Evolutionary conservation across 1,284 basidiomycete species (phyloP), one percentile per base, ranked within the genome.

Genomic region (Cutaneotrichosporon sp.): DNA sequence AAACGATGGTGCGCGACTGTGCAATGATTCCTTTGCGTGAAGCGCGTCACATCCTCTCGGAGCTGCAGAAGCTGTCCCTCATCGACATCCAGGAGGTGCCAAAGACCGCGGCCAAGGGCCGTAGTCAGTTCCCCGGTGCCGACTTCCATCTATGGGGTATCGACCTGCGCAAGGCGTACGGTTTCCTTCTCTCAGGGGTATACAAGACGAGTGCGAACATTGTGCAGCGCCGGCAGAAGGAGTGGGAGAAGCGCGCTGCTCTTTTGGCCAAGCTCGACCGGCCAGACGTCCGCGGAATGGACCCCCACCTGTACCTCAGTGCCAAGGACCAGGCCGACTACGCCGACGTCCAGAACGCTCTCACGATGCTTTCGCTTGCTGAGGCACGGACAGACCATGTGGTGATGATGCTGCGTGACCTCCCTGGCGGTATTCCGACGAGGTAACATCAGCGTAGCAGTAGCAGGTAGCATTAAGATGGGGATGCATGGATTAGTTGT

Each of bases 1-100:
- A 98, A 80, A 95, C 96, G 76, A 92, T 94, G 83, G 92, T 91
- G 50, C 90, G 92, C 26, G 96, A 97, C 80, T 84, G 90, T 55
- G 91, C 92, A 5, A 92, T 99, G 88, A 89, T 98, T 82, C 86
- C 91, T 0, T 85, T 90, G 42, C 92, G 91, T 75, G 90, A 95
- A 71, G 89, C 92, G 57, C 87, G 96, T 57, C 88, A 89, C 47
- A 81, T 93, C 49, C 84, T 97, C 61, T 86, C 90, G 11, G 86
- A 88, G 2, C 85, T 99, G 61, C 88, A 91, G 9, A 85, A 88
- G 10, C 88, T 93, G 72, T 88, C 87, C 32, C 79, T 97, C 61
- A 87, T 97, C 70, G 91, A 90, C 72, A 89, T 90, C 11, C 92
- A 95, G 81, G 93, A 97, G 77, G 89, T 97, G 4, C 89, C 94